Conservation (phyloP, 1,284 basidiomycete genomes). For the Austropuccinia psidii region DNA sequence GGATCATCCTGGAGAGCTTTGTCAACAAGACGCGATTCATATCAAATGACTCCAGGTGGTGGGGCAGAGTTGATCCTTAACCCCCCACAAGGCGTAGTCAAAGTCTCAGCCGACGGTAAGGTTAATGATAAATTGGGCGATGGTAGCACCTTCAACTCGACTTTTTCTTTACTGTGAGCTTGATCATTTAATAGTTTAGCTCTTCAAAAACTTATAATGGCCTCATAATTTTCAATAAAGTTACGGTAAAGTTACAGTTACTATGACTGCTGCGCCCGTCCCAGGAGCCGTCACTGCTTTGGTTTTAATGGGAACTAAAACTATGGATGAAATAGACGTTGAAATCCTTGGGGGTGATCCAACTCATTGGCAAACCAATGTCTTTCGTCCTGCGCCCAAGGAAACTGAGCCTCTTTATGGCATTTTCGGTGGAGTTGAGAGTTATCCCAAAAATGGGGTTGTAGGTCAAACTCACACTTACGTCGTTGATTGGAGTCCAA, state of each 20-base stretch:
- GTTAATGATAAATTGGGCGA: constrained; percentile 19
- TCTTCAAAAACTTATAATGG: neutral
- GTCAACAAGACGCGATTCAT: neutral
- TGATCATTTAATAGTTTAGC: neutral
- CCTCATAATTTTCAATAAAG: neutral
- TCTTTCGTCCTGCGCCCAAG: constrained; percentile 29
- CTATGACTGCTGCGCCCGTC: constrained; percentile 10
- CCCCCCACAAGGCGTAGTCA: constrained; percentile 11
- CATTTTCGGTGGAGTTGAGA: constrained; percentile 28
- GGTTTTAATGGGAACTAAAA: constrained; percentile 22
- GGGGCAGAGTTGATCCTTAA: constrained; percentile 23
- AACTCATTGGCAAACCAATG: constrained; percentile 35
- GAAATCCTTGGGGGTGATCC: constrained; percentile 30
- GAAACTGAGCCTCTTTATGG: constrained; percentile 34
- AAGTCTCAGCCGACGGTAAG: neutral
- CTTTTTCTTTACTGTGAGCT: constrained; percentile 14
- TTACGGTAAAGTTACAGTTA: constrained; percentile 30
- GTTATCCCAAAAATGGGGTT: neutral
- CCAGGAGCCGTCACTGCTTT: constrained; percentile 21
- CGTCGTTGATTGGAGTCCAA: constrained; percentile 27
- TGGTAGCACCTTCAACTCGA: constrained; percentile 19
- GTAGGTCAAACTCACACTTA: constrained; percentile 8
- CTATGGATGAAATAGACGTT: constrained; percentile 34
- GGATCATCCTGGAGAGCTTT: constrained; percentile 11
- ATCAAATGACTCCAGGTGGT: constrained; percentile 6